Evolutionary conservation across 257 asterid genomes (phyloP), one percentile per base, ranked within the genome.

Genomic region (Echites panduratus): DNA sequence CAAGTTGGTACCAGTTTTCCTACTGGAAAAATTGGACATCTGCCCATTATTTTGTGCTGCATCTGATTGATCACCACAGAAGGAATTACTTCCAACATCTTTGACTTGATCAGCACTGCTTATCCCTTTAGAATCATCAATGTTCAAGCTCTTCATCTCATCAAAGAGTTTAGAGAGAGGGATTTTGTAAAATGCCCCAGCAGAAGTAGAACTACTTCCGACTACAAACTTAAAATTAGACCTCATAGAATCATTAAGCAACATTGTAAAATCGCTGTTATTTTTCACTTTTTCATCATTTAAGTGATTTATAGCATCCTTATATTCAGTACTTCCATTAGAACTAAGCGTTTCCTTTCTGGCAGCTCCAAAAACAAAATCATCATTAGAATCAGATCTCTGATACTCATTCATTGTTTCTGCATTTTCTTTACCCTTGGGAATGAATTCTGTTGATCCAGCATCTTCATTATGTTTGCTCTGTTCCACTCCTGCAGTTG

Each of bases 81-180:
- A 66, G 26, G 73, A 79, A 69, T 79, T 79, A 59, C 66, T 67
- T 59, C 75, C 70, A 41, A 67, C 58, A 45, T 24, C 74, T 65
- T 61, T 70, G 35, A 77, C 53, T 78, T 82, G 80, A 70, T 82
- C 62, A 67, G 73, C 75, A 76, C 79, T 77, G 41, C 45, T 65
- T 45, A 24, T 59, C 53, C 73, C 75, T 70, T 77, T 79, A 66
- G 87, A 77, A 64, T 75, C 88, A 75, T 77, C 85, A 62, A 94
- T 70, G 38, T 83, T 85, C 77, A 90, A 79, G 69, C 79, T 77
- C 81, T 80, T 87, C 90, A 95, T 85, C 80, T 83, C 85, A 70
- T 82, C 73, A 14, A 84, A 71, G 73, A 91, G 74, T 74, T 83
- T 79, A 76, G 75, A 84, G n/a, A 76, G 73, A 73, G 82, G 79